A percentile compares a stretch with the other conserved stretches of the same genome.
Conservation (phyloP, 148 eudicot species). For the Oxyria digyna region DNA sequence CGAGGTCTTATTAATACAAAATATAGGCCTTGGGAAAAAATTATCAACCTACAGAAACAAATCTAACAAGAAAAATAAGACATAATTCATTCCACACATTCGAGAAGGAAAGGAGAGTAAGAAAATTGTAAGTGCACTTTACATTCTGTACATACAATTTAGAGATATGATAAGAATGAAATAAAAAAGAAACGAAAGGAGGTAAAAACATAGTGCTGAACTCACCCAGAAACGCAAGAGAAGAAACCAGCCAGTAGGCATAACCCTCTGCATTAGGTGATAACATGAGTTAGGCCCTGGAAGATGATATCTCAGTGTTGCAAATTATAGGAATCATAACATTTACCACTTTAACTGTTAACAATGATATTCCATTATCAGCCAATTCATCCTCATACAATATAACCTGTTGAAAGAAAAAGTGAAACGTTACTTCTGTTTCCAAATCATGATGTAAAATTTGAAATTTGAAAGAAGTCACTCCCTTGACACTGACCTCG, state of each 20-base stretch:
- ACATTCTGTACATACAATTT: background rate
- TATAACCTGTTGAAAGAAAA: conserved; percentile 44
- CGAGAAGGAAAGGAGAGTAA: no score
- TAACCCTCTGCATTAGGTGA: conserved; percentile 56
- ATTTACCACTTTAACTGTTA: conserved; percentile 93
- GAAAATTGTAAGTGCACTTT: no score
- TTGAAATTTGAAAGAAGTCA: background rate
- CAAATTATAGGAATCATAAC: background rate
- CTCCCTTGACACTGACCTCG: conserved; percentile 43
- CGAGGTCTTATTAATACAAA: no score
- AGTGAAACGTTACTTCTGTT: background rate
- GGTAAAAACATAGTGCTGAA: background rate
- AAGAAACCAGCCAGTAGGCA: conserved; percentile 93
- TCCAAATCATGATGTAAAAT: background rate
- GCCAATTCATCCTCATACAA: conserved; percentile 94
- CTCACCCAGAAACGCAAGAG: conserved; percentile 96
- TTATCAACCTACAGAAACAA: background rate
- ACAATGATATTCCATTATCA: conserved; percentile 79
- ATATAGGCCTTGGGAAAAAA: background rate
- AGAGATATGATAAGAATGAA: background rate
- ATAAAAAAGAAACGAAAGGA: background rate
- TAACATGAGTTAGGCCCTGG: background rate
- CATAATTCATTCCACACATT: background rate
- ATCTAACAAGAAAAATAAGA: background rate
- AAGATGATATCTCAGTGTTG: background rate